phyloP scores from a whole-genome alignment of 169 alveolate genomes.

The Plasmodium inui region DNA sequence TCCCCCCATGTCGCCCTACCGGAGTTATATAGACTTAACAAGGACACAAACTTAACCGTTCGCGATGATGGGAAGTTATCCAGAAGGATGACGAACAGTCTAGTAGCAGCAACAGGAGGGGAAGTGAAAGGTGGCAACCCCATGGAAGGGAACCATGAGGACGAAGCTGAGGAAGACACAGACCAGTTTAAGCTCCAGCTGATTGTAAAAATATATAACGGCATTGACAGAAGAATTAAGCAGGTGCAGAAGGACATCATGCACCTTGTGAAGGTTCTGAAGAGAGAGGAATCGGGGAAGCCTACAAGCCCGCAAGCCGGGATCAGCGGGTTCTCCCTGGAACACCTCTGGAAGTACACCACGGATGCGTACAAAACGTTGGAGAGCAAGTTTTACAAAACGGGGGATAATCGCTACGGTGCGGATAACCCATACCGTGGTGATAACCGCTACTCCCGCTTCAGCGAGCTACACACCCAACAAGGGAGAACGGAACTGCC shows the following conservation, averaged over 20 bases:
- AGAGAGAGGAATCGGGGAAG: neutral
- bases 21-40: neutral
- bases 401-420: neutral
- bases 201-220: conserved; percentile 25
- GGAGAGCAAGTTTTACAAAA: conserved; percentile 8
- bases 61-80: neutral
- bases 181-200: conserved; percentile 34
- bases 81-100: neutral
- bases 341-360: conserved; percentile 22
- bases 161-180: conserved; percentile 24
- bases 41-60: neutral
- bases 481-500: neutral
- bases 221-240: conserved; percentile 8
- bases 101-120: neutral
- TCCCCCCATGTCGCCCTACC: neutral
- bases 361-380: neutral
- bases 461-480: neutral
- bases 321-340: conserved; percentile 1
- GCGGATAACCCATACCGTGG: neutral
- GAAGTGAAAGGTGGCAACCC: neutral
- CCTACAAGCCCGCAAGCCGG: neutral
- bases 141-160: neutral
- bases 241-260: conserved; percentile 25
- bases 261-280: conserved; percentile 9
- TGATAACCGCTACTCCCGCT: neutral